Conservation (phyloP, 73 alveolate genomes). For the Urostyla sp. region DNA sequence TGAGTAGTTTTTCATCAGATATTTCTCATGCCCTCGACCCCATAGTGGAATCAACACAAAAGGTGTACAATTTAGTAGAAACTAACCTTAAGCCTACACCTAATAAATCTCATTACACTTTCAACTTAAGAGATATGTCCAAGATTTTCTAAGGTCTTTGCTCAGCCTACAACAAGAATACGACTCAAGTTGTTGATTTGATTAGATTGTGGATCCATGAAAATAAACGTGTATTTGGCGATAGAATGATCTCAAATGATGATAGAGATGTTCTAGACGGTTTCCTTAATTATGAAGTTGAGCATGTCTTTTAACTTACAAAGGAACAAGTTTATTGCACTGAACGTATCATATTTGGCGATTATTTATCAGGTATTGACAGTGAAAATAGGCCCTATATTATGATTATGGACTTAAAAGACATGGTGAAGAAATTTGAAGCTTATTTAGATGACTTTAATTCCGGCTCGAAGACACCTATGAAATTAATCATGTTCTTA, state of each 20-base stretch:
- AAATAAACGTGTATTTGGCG: conserved; percentile 94
- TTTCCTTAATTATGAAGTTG: conserved; percentile 80
- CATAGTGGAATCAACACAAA: conserved; percentile 90
- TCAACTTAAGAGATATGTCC: conserved; percentile 94
- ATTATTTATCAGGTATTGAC: conserved; percentile 85
- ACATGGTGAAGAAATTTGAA: conserved; percentile 86
- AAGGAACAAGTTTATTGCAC: conserved; percentile 92
- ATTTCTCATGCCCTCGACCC: conserved; percentile 89
- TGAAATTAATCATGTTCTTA: conserved; percentile 98
- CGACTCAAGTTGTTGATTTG: conserved; percentile 79
- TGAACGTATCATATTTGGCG: conserved; percentile 95
- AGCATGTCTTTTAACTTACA: conserved; percentile 91
- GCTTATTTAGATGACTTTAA: conserved; percentile 96
- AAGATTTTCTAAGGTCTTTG: conserved; percentile 94
- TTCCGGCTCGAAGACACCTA: conserved; percentile 90
- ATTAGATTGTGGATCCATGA: conserved; percentile 97
- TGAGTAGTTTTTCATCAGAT: conserved; percentile 88
- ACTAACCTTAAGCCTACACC: conserved; percentile 96
- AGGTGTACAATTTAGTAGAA: conserved; percentile 81
- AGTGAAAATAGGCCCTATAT: conserved; percentile 94
- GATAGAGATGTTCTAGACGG: conserved; percentile 93
- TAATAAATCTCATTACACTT: conserved; percentile 91
- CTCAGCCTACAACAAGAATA: conserved; percentile 85
- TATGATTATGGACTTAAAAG: conserved; percentile 89
- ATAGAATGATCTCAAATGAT: conserved; percentile 91